Conservation (phyloP, 768 basidiomycete genomes). For the Podaxis sp. region DNA sequence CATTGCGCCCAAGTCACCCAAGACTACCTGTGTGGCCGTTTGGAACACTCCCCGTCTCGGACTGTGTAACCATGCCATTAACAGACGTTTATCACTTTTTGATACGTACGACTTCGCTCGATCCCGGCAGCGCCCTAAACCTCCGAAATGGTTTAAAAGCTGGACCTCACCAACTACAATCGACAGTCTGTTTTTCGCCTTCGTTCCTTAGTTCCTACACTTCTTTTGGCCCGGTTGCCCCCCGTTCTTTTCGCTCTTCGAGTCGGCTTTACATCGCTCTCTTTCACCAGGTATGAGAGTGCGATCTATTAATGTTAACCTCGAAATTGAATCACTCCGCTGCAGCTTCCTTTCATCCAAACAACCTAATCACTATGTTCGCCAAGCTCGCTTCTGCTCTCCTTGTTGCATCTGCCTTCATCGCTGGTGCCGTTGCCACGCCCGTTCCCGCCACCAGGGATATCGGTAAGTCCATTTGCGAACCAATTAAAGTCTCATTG, state of each 20-base stretch:
- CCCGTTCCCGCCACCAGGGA: constrained; percentile 14
- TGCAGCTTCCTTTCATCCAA: constrained; percentile 1
- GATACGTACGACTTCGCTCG: background rate
- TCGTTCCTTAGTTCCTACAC: constrained; percentile 11
- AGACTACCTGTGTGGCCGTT: background rate
- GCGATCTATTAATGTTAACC: background rate
- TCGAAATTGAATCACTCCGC: background rate
- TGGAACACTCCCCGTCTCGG: background rate
- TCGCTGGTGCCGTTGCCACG: constrained; percentile 21
- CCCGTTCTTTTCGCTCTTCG: constrained; percentile 15
- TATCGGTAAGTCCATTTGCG: background rate
- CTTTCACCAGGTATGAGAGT: background rate
- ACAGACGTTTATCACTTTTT: background rate
- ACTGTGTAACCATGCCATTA: constrained; percentile 2
- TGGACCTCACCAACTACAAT: background rate
- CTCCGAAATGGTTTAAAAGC: constrained; percentile 1
- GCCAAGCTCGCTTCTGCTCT: constrained; percentile 21
- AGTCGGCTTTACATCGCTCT: constrained; percentile 3
- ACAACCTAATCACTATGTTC: constrained; percentile 25
- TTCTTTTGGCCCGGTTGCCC: constrained; percentile 14
- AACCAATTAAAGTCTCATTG: background rate
- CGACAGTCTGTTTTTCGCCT: constrained; percentile 18
- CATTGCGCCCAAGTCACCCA: constrained; percentile 5
- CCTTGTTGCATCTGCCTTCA: constrained; percentile 20
- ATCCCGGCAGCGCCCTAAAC: background rate